Base-by-base conservation (phyloP, 2,329 filamentous ascomycete species). In the Chrysoporthe deuterocubensis region DNA sequence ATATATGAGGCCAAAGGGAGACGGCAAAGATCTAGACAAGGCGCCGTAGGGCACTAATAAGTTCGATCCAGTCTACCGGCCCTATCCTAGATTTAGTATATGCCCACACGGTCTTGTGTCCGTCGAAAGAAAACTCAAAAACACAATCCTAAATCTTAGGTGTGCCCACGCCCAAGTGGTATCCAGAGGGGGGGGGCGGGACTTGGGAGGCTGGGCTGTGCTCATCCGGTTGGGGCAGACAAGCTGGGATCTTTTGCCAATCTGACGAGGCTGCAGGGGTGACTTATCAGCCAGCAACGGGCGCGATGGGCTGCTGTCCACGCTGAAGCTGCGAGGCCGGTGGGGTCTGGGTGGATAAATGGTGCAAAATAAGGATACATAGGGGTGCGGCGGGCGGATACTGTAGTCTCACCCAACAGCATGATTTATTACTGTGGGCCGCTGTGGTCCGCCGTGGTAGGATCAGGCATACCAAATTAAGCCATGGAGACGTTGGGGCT, bases 331-430 rank as follows among this genome's bases (percentile, higher is more conserved):
- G 50, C 32, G 26, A 54, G 50, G 26, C 6, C 4, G 6, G 50
- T 32, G 50, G 50, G 50, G 50, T 54, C 50, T 54, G 50, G 21
- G 50, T 54, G 50, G 50, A 54, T 54, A 32, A 54, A 32, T 54
- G 50, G 21, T 54, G 26, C 50, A 54, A 54, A 54, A 54, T 54
- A 54, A 54, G 50, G 32, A 14, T 54, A 54, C 50, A 21, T 26
- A 1, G 32, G 11, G 26, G 11, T 32, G 50, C 50, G 6, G 6
- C 16, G 50, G 50, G 40, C n/a, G 57, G 37, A n/a, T 21, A 26
- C 26, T 26, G 26, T 26, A 26, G n/a, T n/a, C 21, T 54, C 50
- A 32, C 21, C 42, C 57, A 43, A 60, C 57, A 60, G 34, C 37
- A 13, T 21, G 11, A 54, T 26, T 26, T 26, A 13, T 54, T 13